These are phyloP conservation scores for Prunus yedoensis DNA, from an alignment of 331 rosid genomes.

Conservation along the genomic window DNA sequence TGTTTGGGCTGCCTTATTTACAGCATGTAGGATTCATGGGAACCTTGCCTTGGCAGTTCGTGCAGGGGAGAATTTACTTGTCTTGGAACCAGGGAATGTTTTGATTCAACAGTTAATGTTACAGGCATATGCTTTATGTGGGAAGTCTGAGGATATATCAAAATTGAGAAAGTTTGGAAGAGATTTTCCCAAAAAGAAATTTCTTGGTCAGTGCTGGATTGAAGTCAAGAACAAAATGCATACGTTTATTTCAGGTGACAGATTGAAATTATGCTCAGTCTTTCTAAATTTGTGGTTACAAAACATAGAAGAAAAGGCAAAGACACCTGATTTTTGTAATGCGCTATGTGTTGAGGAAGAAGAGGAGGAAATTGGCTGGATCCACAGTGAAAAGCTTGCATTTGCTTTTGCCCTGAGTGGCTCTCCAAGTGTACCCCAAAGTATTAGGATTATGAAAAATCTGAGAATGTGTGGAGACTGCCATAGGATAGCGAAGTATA, in stretches of 20 bases:
- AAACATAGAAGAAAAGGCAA: constrained; percentile 40
- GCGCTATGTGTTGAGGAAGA: constrained; percentile 70
- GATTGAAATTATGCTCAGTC: constrained; percentile 39
- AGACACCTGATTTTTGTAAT: constrained; percentile 36
- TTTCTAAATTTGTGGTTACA: constrained; percentile 59
- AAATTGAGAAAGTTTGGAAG: constrained; percentile 48
- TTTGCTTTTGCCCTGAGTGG: constrained; percentile 70
- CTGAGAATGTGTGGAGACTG: constrained; percentile 78
- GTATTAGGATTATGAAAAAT: constrained; percentile 64
- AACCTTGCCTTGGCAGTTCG: constrained; percentile 55
- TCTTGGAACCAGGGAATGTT: constrained; percentile 64
- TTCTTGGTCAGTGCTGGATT: constrained; percentile 75
- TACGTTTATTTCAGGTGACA: constrained; percentile 57
- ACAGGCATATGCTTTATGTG: constrained; percentile 60
- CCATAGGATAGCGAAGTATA: constrained; percentile 71
- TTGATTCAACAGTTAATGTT: constrained; percentile 43
- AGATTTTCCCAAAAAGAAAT: constrained; percentile 45
- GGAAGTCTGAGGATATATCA: constrained; percentile 48
- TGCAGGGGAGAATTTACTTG: constrained; percentile 62
- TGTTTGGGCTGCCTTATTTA: constrained; percentile 69
- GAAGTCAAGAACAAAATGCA: constrained; percentile 53
- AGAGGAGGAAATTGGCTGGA: constrained; percentile 51
- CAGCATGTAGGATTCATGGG: constrained; percentile 73
- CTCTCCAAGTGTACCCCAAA: constrained; percentile 38
- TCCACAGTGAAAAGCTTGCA: constrained; percentile 81